Conservation (phyloP, 148 eudicot species). For the Hydrangea macrophylla region DNA sequence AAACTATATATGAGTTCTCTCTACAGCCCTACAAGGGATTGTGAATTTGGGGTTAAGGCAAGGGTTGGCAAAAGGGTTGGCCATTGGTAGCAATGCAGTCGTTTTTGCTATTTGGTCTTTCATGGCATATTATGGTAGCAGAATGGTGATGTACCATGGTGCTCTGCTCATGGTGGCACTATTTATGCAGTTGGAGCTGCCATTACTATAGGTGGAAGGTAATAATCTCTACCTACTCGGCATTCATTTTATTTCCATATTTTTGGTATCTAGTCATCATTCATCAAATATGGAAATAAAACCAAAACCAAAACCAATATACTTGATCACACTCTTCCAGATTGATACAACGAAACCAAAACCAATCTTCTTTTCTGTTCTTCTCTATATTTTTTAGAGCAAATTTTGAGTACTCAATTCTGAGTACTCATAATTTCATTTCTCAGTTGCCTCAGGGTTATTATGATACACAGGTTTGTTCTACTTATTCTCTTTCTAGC, state of each 20-base stretch:
- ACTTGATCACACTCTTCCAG: too few relatives aligned
- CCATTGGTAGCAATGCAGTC: conserved; percentile 74
- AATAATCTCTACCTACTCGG: conserved; percentile 18
- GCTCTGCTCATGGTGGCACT: conserved; percentile 79
- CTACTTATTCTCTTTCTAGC: neutral
- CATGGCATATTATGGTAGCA: conserved; percentile 72
- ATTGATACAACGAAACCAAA: too few relatives aligned
- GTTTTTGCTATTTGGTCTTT: conserved; percentile 79
- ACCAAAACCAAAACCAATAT: too few relatives aligned
- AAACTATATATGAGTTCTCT: conserved; percentile 59
- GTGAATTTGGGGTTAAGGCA: conserved; percentile 67
- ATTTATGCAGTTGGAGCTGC: conserved; percentile 70
- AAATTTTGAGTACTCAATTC: too few relatives aligned
- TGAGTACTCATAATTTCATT: conserved; percentile 88
- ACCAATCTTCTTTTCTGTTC: too few relatives aligned
- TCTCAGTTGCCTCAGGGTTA: conserved; percentile 76
- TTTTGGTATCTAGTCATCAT: too few relatives aligned
- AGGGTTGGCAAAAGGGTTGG: conserved; percentile 79
- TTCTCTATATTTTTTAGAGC: too few relatives aligned
- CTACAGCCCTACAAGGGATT: conserved; percentile 54
- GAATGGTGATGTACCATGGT: conserved; percentile 79
- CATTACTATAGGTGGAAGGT: conserved; percentile 75
- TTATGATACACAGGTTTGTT: conserved; percentile 74
- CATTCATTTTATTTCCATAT: neutral
- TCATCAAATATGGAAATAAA: too few relatives aligned